Percentiles rank a stretch among this genome's conserved stretches.
These are phyloP conservation scores for Boletus nobilissimus DNA, from an alignment of 1,284 basidiomycete genomes.

Conservation along the genomic window DNA sequence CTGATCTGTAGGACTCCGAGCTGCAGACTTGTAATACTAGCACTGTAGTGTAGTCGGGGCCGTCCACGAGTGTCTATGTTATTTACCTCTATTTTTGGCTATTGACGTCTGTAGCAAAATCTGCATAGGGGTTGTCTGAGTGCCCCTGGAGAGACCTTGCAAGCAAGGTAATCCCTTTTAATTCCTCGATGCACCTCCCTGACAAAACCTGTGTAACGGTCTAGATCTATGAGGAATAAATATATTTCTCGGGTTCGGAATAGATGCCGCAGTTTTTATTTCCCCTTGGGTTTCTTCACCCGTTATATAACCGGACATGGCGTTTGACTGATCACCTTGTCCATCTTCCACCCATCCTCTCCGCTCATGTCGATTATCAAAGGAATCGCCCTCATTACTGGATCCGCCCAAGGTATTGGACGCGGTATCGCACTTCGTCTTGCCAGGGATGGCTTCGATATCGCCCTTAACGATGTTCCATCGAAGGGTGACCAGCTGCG, in stretches of 20 bases:
- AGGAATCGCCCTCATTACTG: slow-evolving; percentile 32
- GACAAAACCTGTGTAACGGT: neutral
- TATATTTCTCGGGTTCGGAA: neutral
- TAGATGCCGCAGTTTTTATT: neutral
- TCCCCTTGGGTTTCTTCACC: neutral
- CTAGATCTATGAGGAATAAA: neutral
- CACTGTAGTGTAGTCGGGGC: too few relatives aligned
- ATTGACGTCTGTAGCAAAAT: too few relatives aligned
- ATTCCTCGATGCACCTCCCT: too few relatives aligned
- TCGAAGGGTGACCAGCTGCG: slow-evolving; percentile 27
- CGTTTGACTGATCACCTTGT: too few relatives aligned
- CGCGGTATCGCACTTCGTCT: slow-evolving; percentile 33
- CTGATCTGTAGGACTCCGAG: too few relatives aligned
- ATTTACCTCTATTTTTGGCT: too few relatives aligned
- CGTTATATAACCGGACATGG: slow-evolving; percentile 1
- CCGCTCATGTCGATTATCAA: slow-evolving; percentile 30
- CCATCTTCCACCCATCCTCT: neutral
- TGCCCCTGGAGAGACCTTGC: too few relatives aligned
- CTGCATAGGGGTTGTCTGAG: too few relatives aligned
- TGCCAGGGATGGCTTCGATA: slow-evolving; percentile 33
- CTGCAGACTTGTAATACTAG: too few relatives aligned
- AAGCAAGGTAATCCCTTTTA: too few relatives aligned
- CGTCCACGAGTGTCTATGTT: too few relatives aligned
- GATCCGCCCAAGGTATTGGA: slow-evolving; percentile 36
- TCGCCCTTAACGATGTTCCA: slow-evolving; percentile 32